Conservation (phyloP, 352 stramenopile species). For the Pythium rhizo-oryzae region DNA sequence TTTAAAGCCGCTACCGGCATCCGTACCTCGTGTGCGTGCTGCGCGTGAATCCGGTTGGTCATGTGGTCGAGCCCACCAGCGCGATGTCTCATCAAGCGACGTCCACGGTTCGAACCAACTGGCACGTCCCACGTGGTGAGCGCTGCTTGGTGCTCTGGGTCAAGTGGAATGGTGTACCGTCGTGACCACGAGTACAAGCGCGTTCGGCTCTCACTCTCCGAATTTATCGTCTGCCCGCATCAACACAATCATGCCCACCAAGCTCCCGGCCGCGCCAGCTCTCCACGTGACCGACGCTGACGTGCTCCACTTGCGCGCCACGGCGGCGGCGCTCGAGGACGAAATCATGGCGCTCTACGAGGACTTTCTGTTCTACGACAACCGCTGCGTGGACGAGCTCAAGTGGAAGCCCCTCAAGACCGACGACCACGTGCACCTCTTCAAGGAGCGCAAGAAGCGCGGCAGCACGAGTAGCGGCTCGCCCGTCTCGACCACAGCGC, state of each 20-base stretch:
- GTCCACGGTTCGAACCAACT: too few relatives aligned
- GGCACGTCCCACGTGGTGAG: not conserved
- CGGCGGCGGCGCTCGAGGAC: slow-evolving; percentile 7
- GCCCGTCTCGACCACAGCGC: not conserved
- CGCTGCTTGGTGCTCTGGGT: not conserved
- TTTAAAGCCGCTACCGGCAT: too few relatives aligned
- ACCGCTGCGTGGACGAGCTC: slow-evolving; percentile 31
- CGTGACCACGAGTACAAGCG: too few relatives aligned
- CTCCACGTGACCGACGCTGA: slow-evolving; percentile 12
- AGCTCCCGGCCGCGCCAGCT: not conserved
- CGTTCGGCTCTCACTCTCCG: too few relatives aligned
- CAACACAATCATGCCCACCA: not conserved
- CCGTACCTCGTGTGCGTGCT: too few relatives aligned
- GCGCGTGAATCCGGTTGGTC: too few relatives aligned
- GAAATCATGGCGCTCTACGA: slow-evolving; percentile 44
- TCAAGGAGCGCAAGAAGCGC: slow-evolving; percentile 29
- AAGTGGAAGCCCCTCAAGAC: slow-evolving; percentile 36
- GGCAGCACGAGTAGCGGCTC: not conserved
- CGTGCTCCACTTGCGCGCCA: not conserved
- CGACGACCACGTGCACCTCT: slow-evolving; percentile 32
- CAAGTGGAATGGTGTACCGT: too few relatives aligned
- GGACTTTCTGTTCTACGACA: slow-evolving; percentile 37
- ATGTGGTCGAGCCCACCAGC: too few relatives aligned
- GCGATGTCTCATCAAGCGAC: too few relatives aligned
- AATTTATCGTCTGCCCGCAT: too few relatives aligned